Base-by-base conservation (phyloP, 2,329 filamentous ascomycete species). In the Aspergillus novofumigatus region DNA sequence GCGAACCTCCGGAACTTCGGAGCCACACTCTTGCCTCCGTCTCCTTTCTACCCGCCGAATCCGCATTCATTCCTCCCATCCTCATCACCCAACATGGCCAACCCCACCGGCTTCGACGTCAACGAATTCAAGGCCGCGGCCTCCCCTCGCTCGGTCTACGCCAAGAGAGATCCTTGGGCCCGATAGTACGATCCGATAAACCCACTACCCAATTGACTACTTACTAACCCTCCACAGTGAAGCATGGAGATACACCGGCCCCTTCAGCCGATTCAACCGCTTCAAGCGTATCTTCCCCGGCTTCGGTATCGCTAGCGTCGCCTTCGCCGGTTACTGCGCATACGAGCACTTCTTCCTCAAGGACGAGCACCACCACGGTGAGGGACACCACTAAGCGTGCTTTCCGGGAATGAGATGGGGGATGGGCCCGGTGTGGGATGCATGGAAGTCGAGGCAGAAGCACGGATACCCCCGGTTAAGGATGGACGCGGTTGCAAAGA, bases 101-200 rank as follows among this genome's bases (percentile, higher is more conserved):
- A 91, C 83, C 85, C 95, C 77, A 97, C 93, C 69, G 93, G 93
- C 78, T 97, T 97, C 83, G 88, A 94, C 80, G 83, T 91, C 70
- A 86, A 85, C 74, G 89, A 90, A 77, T 87, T 92, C 77, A 89
- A 86, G 72, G 85, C 84, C 62, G 82, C 92, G 49, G 81, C 90
- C 66, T 85, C 85, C 62, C 82, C 78, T 65, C 79, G 79, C 59
- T 81, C 81, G 62, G 61, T 69, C 57, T 77, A 67, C 64, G 75
- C 75, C 56, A 75, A 74, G 67, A 80, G 78, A 66, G 85, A 87
- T 70, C 85, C 85, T 59, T 88, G 85, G 85, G 79, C 77, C 69
- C 76, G 84, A 80, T 74, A 80, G 85, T 87, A 80, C 67, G 81
- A 32, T 20, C 59, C 57, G 6, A 17, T 54, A 17, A 28, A 29